These are phyloP conservation scores for Anisodus acutangulus DNA, from an alignment of 257 asterid genomes.

Conservation along the genomic window DNA sequence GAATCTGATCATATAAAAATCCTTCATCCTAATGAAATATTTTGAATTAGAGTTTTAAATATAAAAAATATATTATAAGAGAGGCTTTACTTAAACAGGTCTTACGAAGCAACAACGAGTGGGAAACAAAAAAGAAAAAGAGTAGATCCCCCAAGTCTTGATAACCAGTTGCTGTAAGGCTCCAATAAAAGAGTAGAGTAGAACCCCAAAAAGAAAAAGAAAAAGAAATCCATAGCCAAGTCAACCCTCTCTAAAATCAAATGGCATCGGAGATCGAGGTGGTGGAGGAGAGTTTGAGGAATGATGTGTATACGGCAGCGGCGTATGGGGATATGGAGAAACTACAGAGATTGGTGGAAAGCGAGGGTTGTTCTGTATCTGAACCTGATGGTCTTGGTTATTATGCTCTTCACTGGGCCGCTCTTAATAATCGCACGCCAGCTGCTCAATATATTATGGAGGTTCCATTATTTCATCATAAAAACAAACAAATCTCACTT, in stretches of 20 bases:
- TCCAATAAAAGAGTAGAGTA: too few species aligned
- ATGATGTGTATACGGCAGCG: constrained; percentile 97
- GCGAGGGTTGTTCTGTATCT: constrained; percentile 91
- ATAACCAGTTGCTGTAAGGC: too few species aligned
- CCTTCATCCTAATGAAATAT: too few species aligned
- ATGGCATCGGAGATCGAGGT: constrained; percentile 97
- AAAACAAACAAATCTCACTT: too few species aligned
- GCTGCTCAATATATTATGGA: constrained; percentile 91
- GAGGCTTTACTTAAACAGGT: too few species aligned
- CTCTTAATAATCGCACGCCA: constrained; percentile 84
- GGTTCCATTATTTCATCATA: constrained; percentile 36
- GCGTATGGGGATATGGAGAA: constrained; percentile 97
- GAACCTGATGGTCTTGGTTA: constrained; percentile 94
- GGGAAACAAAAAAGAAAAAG: too few species aligned
- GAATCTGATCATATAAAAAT: too few species aligned
- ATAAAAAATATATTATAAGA: too few species aligned
- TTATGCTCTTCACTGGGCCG: constrained; percentile 98
- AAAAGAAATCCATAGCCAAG: background rate
- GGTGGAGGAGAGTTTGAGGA: constrained; percentile 40
- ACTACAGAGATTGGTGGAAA: constrained; percentile 91
- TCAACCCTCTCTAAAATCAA: constrained; percentile 43
- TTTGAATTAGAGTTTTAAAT: too few species aligned
- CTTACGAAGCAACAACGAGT: too few species aligned
- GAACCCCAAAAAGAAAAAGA: too few species aligned
- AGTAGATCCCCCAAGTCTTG: too few species aligned